Percentiles rank a stretch among this genome's conserved stretches.
Evolutionary conservation across 1,284 basidiomycete species (phyloP).

Genomic region (Meira nashicola): DNA sequence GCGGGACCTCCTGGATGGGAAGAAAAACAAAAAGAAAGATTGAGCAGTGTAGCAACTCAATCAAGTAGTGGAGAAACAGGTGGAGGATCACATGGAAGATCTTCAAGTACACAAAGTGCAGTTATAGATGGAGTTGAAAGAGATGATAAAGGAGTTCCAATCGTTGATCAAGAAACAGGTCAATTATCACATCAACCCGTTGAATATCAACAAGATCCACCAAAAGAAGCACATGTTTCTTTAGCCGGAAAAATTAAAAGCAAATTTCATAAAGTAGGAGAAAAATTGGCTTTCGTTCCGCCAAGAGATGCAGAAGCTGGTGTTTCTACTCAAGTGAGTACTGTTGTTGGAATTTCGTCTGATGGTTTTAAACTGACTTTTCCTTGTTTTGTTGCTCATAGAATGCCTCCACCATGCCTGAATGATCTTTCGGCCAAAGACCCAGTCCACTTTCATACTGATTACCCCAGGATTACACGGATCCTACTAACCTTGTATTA

Average conservation of each 20-base stretch:
- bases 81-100: background rate
- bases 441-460: background rate
- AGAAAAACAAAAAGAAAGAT: conserved; percentile 17
- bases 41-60: conserved; percentile 1
- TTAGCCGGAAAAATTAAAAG: conserved; percentile 24
- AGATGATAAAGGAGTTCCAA: conserved; percentile 15
- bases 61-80: conserved; percentile 8
- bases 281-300: conserved; percentile 37
- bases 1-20: conserved; percentile 39
- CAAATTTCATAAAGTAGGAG: conserved; percentile 32
- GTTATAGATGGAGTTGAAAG: background rate
- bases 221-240: background rate
- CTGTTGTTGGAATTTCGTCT: background rate
- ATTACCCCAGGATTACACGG: background rate
- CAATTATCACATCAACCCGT: too few relatives aligned
- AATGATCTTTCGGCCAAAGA: too few relatives aligned
- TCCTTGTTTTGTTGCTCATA: background rate
- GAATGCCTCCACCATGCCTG: conserved; percentile 37
- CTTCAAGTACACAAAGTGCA: conserved; percentile 13
- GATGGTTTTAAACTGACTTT: background rate
- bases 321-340: conserved; percentile 25
- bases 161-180: too few relatives aligned
- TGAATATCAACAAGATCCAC: background rate
- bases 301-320: conserved; percentile 20
- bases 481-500: background rate